These are phyloP conservation scores for Ceratocystis cacaofunesta DNA, from an alignment of 2,329 filamentous ascomycete species.

Conservation along the genomic window DNA sequence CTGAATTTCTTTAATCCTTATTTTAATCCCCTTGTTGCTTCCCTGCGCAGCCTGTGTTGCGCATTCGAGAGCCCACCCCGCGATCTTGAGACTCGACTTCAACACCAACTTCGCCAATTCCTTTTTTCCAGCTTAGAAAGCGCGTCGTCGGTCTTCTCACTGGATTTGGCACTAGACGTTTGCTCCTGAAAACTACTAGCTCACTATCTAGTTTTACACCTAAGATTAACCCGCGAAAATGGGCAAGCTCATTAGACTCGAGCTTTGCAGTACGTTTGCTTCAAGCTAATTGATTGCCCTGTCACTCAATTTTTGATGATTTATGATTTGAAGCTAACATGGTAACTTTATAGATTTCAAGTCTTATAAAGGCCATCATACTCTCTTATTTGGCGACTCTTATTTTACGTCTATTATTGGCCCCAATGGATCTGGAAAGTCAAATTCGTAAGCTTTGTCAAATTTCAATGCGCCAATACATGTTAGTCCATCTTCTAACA, in stretches of 20 bases:
- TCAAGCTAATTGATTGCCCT: conserved; percentile 7
- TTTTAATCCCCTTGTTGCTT: conserved; percentile 3
- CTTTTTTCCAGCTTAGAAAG: no score
- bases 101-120: background rate
- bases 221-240: conserved; percentile 39
- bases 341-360: conserved; percentile 63
- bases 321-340: conserved; percentile 5
- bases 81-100: background rate
- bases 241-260: conserved; percentile 90
- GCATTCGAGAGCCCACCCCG: conserved; percentile 7
- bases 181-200: background rate
- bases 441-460: conserved; percentile 61
- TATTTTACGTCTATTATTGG: conserved; percentile 99
- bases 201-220: background rate
- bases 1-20: background rate
- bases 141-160: background rate
- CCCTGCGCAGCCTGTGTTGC: background rate
- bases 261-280: conserved; percentile 63
- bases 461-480: background rate
- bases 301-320: background rate
- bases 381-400: conserved; percentile 85
- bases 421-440: conserved; percentile 98
- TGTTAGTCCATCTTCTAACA: background rate
- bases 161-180: background rate
- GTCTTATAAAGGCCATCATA: conserved; percentile 95